These are phyloP conservation scores for Cryptococcus depauperatus DNA, from an alignment of 1,284 basidiomycete genomes.

Conservation along the genomic window DNA sequence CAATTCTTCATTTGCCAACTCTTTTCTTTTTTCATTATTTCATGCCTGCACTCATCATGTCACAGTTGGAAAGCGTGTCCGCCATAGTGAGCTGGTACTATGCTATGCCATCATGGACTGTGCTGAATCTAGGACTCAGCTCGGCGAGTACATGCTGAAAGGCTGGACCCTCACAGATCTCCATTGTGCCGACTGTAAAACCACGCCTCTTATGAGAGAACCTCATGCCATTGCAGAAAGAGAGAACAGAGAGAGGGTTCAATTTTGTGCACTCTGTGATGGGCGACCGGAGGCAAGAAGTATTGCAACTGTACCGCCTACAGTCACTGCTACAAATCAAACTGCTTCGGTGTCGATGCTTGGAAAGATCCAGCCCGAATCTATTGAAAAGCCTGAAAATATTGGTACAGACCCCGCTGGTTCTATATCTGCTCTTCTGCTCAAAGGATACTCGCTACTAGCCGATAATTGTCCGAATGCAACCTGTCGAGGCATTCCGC, in stretches of 20 bases:
- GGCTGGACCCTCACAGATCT: slow-evolving; percentile 45
- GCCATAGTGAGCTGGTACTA: slow-evolving; percentile 11
- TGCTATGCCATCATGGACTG: background rate
- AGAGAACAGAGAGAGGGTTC: slow-evolving; percentile 30
- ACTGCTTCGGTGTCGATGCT: background rate
- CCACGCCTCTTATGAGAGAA: slow-evolving; percentile 44
- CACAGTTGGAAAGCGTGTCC: slow-evolving; percentile 34
- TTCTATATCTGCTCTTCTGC: slow-evolving; percentile 35
- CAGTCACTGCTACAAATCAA: background rate
- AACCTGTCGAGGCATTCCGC: slow-evolving; percentile 34
- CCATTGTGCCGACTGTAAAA: slow-evolving; percentile 34
- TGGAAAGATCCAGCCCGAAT: background rate
- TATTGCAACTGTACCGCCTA: slow-evolving; percentile 1
- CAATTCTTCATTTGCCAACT: no score
- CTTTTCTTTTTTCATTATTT: no score
- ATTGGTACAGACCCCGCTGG: slow-evolving; percentile 20
- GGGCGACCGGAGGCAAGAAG: slow-evolving; percentile 17
- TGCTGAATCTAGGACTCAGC: slow-evolving; percentile 17
- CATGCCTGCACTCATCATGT: slow-evolving; percentile 28
- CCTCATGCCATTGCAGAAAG: slow-evolving; percentile 23
- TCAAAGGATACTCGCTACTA: slow-evolving; percentile 41
- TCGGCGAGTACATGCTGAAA: slow-evolving; percentile 47
- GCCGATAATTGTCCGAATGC: slow-evolving; percentile 33
- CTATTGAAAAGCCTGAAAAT: slow-evolving; percentile 2
- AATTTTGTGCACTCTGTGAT: slow-evolving; percentile 44